Evolutionary conservation across 805 yeast species (phyloP).

Genomic region (Debaryomyces maramus): DNA sequence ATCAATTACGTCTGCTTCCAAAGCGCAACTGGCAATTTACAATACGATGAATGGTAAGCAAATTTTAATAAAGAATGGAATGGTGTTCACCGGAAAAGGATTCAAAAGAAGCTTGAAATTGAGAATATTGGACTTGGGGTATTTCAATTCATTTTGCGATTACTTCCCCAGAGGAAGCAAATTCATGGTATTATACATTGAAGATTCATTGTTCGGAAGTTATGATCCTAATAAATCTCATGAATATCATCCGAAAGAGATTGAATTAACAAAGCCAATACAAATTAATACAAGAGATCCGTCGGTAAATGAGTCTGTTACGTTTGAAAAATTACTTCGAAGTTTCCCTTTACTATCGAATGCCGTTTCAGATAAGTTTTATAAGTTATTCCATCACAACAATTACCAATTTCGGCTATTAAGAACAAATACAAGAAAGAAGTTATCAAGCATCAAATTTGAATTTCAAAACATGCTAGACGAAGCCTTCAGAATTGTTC

Average conservation of each 20-base stretch:
- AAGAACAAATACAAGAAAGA: conserved; percentile 29
- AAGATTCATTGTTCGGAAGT: conserved; percentile 53
- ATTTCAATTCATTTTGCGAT: conserved; percentile 56
- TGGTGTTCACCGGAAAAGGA: conserved; percentile 57
- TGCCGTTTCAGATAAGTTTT: conserved; percentile 39
- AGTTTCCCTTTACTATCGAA: conserved; percentile 40
- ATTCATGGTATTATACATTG: conserved; percentile 59
- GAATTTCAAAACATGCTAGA: conserved; percentile 36
- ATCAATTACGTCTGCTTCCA: conserved; percentile 25
- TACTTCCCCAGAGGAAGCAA: conserved; percentile 57
- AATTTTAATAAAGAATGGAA: conserved; percentile 54
- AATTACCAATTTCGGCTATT: conserved; percentile 31
- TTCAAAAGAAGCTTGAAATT: conserved; percentile 48
- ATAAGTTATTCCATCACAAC: conserved; percentile 42
- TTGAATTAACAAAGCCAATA: background rate
- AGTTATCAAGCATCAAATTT: conserved; percentile 21
- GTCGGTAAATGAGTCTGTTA: conserved; percentile 10
- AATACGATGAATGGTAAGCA: conserved; percentile 58
- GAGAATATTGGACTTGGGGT: conserved; percentile 44
- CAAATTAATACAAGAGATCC: background rate
- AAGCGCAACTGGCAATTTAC: conserved; percentile 43
- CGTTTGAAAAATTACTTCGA: conserved; percentile 39
- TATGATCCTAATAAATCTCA: conserved; percentile 2
- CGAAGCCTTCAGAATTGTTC: conserved; percentile 36
- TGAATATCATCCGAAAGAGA: background rate